Conservation (phyloP, 305 asterid species). For the Plantago lanceolata region DNA sequence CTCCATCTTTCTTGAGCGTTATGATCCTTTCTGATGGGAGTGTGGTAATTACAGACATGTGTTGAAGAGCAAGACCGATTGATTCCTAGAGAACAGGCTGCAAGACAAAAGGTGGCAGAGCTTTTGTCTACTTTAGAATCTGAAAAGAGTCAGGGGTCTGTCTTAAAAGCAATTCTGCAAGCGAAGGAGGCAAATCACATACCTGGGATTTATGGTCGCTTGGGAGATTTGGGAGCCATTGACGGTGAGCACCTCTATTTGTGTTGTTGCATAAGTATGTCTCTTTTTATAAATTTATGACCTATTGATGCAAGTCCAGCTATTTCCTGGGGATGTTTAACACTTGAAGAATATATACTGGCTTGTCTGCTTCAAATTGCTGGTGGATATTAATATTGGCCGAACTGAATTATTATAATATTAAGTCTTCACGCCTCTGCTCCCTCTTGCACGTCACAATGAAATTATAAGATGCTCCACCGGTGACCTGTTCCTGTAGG, state of each 20-base stretch:
- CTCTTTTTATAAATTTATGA: no score
- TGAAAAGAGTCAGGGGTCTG: slow-evolving; percentile 87
- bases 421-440: no score
- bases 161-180: slow-evolving; percentile 72
- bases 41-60: slow-evolving; percentile 47
- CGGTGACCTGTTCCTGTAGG: no score
- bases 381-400: no score
- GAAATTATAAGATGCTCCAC: no score
- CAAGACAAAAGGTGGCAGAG: slow-evolving; percentile 81
- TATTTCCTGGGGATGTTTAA: no score
- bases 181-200: slow-evolving; percentile 68
- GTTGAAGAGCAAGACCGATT: slow-evolving; percentile 64
- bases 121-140: slow-evolving; percentile 70
- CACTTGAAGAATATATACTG: no score
- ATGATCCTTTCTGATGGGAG: slow-evolving; percentile 5
- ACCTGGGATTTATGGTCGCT: slow-evolving; percentile 84
- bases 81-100: slow-evolving; percentile 74
- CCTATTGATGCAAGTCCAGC: no score
- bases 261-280: not conserved
- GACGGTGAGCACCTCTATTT: slow-evolving; percentile 50
- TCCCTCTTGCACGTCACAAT: no score
- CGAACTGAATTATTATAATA: no score
- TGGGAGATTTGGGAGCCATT: slow-evolving; percentile 97
- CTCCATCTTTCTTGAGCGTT: slow-evolving; percentile 7
- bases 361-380: no score